Evolutionary conservation across 2,329 filamentous ascomycete species (phyloP).

Genomic region (Xenoacremonium recifei): DNA sequence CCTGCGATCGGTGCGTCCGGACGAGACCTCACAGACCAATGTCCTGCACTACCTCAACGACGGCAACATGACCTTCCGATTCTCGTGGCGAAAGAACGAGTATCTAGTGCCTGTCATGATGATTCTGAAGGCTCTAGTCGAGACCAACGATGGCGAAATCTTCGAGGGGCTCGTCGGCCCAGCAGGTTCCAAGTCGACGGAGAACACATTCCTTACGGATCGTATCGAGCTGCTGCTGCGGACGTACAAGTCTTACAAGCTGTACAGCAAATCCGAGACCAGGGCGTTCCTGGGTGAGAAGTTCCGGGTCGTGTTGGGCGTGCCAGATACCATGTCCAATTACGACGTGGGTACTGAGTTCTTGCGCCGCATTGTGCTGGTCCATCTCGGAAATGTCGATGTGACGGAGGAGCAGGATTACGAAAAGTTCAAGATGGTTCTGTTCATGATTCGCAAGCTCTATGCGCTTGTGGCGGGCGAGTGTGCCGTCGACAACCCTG

Average conservation of each 20-base stretch:
- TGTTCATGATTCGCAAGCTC: slow-evolving; percentile 96
- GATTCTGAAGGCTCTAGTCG: slow-evolving; percentile 90
- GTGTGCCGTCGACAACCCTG: slow-evolving; percentile 90
- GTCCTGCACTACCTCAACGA: slow-evolving; percentile 94
- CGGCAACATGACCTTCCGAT: slow-evolving; percentile 94
- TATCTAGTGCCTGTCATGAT: slow-evolving; percentile 96
- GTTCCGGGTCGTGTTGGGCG: slow-evolving; percentile 83
- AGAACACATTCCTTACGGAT: slow-evolving; percentile 92
- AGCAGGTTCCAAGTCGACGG: slow-evolving; percentile 70
- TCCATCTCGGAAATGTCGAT: slow-evolving; percentile 83
- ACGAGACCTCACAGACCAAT: slow-evolving; percentile 97
- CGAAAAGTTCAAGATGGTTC: slow-evolving; percentile 90
- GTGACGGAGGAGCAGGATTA: slow-evolving; percentile 81
- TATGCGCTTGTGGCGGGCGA: slow-evolving; percentile 92
- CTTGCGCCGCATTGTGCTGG: slow-evolving; percentile 82
- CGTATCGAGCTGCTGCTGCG: slow-evolving; percentile 87
- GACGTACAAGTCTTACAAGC: slow-evolving; percentile 86
- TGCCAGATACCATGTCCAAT: slow-evolving; percentile 80
- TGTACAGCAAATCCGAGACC: slow-evolving; percentile 80
- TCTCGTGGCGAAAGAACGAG: slow-evolving; percentile 97
- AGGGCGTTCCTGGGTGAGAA: slow-evolving; percentile 85
- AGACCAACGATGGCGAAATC: slow-evolving; percentile 95
- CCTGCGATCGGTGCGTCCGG: slow-evolving; percentile 88
- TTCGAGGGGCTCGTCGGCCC: slow-evolving; percentile 89
- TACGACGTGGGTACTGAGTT: slow-evolving; percentile 92